Evolutionary conservation across 2,329 filamentous ascomycete genomes (phyloP).

Genomic region (Colletotrichum tamarilloi): DNA sequence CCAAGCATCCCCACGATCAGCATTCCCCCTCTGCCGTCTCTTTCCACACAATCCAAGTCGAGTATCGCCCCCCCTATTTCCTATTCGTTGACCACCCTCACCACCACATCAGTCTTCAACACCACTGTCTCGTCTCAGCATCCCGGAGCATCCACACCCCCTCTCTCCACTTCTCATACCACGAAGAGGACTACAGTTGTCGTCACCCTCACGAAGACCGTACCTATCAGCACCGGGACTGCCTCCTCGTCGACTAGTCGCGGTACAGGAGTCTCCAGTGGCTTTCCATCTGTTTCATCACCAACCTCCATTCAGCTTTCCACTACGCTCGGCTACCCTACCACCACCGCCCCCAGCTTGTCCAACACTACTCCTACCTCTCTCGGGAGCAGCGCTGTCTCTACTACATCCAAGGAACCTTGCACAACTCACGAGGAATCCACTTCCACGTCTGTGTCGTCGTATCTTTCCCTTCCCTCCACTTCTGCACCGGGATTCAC

Average conservation of each 20-base stretch:
- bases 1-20: constrained; percentile 3
- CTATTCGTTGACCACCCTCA: constrained; percentile 18
- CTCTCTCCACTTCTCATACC: background rate
- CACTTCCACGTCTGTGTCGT: background rate
- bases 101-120: constrained; percentile 14
- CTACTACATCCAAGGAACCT: background rate
- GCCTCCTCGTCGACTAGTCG: constrained; percentile 3
- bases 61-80: background rate
- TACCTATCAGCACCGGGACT: constrained; percentile 12
- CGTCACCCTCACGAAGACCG: constrained; percentile 14
- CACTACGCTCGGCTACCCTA: constrained; percentile 19
- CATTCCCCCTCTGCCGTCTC: background rate
- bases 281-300: background rate
- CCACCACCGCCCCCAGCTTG: background rate
- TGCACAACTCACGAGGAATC: background rate
- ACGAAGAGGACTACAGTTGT: constrained; percentile 19
- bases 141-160: background rate
- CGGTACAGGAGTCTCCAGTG: constrained; percentile 10
- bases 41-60: background rate
- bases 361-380: background rate
- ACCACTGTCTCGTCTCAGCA: constrained; percentile 25
- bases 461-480: background rate
- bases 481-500: background rate
- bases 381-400: background rate
- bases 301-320: constrained; percentile 25